Conservation (phyloP, 2,329 filamentous ascomycete species). For the Hypoxylon sp. region DNA sequence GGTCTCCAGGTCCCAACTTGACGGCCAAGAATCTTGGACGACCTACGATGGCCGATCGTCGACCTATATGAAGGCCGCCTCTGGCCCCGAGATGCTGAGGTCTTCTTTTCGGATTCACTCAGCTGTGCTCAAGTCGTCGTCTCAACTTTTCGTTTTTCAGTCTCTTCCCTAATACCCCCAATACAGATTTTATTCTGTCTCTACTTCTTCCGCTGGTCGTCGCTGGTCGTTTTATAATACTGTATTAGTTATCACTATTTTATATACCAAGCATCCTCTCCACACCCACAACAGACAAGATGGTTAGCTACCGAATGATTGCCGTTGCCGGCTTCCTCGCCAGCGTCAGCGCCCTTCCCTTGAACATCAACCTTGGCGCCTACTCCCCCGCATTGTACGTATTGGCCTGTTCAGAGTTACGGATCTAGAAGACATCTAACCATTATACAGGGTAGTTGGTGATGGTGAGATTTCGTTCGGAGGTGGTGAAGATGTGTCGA, state of each 20-base stretch:
- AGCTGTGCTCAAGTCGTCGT: constrained; percentile 49
- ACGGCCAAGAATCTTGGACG: constrained; percentile 19
- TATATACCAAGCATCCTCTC: constrained; percentile 3
- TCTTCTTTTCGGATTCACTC: constrained; percentile 30
- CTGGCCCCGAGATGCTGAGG: constrained; percentile 24
- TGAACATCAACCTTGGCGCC: constrained; percentile 55
- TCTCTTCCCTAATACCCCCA: constrained; percentile 40
- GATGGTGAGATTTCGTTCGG: constrained; percentile 49
- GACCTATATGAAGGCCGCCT: constrained; percentile 46
- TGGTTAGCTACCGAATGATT: constrained; percentile 50
- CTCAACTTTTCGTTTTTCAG: constrained; percentile 35
- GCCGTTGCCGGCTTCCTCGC: constrained; percentile 49
- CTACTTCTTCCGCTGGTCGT: constrained; percentile 47
- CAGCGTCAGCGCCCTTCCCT: constrained; percentile 46
- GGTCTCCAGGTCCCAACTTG: constrained; percentile 35
- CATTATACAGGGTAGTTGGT: constrained; percentile 46
- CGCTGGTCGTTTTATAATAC: constrained; percentile 48
- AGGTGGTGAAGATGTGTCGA: constrained; percentile 55
- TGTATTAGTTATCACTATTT: constrained; percentile 34
- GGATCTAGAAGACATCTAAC: constrained; percentile 28
- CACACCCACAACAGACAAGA: constrained; percentile 38
- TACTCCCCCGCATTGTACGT: constrained; percentile 54
- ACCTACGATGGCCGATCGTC: constrained; percentile 15
- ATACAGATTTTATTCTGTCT: constrained; percentile 38
- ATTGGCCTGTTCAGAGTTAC: constrained; percentile 17